Conservation (phyloP, 257 asterid species). For the Nemophila menziesii region DNA sequence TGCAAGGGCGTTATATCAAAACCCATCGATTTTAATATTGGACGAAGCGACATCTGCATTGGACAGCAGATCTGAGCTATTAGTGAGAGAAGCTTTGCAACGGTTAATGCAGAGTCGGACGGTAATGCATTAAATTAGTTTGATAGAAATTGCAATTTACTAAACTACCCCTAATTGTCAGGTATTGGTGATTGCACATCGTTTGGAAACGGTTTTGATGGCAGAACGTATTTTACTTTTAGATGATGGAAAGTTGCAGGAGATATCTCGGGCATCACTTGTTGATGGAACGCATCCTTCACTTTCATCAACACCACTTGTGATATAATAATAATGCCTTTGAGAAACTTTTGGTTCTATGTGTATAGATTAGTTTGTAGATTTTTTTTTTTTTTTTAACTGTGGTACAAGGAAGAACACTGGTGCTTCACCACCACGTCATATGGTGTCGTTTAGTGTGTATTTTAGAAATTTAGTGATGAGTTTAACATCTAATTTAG, state of each 20-base stretch:
- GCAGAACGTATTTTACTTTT: conserved; percentile 56
- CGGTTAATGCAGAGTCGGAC: conserved; percentile 70
- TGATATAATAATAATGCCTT: conserved; percentile 8
- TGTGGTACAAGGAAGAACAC: no score
- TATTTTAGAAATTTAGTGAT: no score
- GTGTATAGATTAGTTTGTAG: no score
- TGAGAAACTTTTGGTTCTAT: neutral
- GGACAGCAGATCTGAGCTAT: conserved; percentile 72
- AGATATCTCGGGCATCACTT: conserved; percentile 49
- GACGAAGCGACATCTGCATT: conserved; percentile 97
- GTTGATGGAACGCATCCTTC: conserved; percentile 28
- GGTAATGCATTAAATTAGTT: conserved; percentile 27
- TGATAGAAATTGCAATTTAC: no score
- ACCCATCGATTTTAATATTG: conserved; percentile 79
- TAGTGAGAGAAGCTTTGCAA: conserved; percentile 83
- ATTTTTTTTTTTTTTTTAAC: no score
- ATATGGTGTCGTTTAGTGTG: no score
- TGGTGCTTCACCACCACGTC: no score
- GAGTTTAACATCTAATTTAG: no score
- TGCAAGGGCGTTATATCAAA: conserved; percentile 83
- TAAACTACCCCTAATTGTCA: no score
- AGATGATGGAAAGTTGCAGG: conserved; percentile 50
- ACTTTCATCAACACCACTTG: conserved; percentile 19
- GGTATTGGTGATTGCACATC: conserved; percentile 87
- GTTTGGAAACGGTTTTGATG: conserved; percentile 74